Percentiles rank a stretch among this genome's conserved stretches.
phyloP scores from a whole-genome alignment of 192 early-diverging fungal genomes.

The Coemansia sp. region DNA sequence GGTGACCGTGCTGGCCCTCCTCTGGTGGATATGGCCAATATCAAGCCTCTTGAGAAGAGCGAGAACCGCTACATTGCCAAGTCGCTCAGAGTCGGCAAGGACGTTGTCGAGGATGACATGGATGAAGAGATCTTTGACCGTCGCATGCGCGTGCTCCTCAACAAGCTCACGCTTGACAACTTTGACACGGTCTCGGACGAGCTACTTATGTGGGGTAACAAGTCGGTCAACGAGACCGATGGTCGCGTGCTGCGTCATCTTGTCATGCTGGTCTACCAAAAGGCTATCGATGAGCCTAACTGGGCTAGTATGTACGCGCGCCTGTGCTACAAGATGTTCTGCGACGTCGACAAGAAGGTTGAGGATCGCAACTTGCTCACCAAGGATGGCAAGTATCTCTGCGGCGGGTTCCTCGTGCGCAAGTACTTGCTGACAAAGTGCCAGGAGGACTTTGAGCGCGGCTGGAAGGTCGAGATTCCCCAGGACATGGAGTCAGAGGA shows the following conservation, averaged over 20 bases:
- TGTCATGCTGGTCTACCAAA: conserved; percentile 89
- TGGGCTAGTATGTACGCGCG: conserved; percentile 90
- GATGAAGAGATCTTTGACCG: conserved; percentile 67
- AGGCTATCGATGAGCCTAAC: conserved; percentile 92
- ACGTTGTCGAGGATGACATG: conserved; percentile 57
- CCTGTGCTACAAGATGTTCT: conserved; percentile 82
- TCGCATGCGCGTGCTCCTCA: conserved; percentile 87
- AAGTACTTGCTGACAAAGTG: conserved; percentile 89
- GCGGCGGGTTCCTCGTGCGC: conserved; percentile 79
- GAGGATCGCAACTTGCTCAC: conserved; percentile 63
- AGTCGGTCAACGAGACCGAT: conserved; percentile 66
- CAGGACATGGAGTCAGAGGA: conserved; percentile 75
- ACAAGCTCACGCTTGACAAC: conserved; percentile 97
- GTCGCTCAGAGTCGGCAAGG: conserved; percentile 32
- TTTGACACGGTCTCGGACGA: conserved; percentile 86
- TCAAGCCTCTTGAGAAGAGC: conserved; percentile 79
- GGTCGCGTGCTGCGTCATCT: conserved; percentile 78
- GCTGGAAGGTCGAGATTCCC: conserved; percentile 83
- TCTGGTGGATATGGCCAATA: conserved; percentile 49
- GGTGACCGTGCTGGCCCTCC: conserved; percentile 26
- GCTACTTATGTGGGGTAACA: conserved; percentile 78
- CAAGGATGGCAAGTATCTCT: conserved; percentile 59
- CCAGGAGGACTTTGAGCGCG: conserved; percentile 93
- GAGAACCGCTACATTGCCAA: conserved; percentile 80
- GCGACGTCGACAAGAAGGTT: conserved; percentile 61